phyloP scores from a whole-genome alignment of 2,329 filamentous ascomycete genomes.

The Huntiella decipiens region DNA sequence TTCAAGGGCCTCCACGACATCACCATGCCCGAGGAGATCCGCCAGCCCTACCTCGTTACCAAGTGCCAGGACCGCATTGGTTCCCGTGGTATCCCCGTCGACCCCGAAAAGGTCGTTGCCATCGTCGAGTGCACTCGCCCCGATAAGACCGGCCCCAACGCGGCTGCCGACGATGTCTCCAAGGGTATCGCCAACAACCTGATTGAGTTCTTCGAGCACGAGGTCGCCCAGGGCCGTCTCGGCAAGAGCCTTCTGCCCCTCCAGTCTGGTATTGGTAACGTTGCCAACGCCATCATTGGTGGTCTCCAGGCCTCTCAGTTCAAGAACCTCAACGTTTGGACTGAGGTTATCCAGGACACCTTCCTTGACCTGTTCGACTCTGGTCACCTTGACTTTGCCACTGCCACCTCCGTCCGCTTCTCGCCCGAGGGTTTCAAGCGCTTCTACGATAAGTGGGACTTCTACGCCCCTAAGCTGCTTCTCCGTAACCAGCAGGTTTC shows the following conservation, averaged over 20 bases:
- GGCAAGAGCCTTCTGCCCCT: constrained; percentile 60
- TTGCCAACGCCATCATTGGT: constrained; percentile 78
- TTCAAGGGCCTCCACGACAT: constrained; percentile 86
- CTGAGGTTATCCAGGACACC: constrained; percentile 79
- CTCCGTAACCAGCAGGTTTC: constrained; percentile 76
- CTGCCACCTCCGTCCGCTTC: constrained; percentile 77
- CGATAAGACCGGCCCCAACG: constrained; percentile 55
- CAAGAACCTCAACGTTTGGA: constrained; percentile 79
- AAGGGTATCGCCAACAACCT: constrained; percentile 57
- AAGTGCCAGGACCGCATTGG: constrained; percentile 73
- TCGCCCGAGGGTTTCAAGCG: constrained; percentile 78
- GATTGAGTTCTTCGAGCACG: constrained; percentile 70
- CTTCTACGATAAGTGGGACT: constrained; percentile 73
- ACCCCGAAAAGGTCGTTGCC: constrained; percentile 68
- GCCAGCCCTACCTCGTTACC: constrained; percentile 78
- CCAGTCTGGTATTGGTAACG: constrained; percentile 82
- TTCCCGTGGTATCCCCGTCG: constrained; percentile 61
- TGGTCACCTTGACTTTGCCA: constrained; percentile 74
- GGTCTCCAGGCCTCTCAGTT: constrained; percentile 68
- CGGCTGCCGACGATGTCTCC: constrained; percentile 55
- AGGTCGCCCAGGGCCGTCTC: constrained; percentile 59
- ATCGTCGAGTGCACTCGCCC: constrained; percentile 72
- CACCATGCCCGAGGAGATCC: constrained; percentile 63
- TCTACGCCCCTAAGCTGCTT: constrained; percentile 63
- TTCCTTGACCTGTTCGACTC: constrained; percentile 87